Conservation (phyloP, 495 filamentous ascomycete species). For the Lentithecium fluviatile region DNA sequence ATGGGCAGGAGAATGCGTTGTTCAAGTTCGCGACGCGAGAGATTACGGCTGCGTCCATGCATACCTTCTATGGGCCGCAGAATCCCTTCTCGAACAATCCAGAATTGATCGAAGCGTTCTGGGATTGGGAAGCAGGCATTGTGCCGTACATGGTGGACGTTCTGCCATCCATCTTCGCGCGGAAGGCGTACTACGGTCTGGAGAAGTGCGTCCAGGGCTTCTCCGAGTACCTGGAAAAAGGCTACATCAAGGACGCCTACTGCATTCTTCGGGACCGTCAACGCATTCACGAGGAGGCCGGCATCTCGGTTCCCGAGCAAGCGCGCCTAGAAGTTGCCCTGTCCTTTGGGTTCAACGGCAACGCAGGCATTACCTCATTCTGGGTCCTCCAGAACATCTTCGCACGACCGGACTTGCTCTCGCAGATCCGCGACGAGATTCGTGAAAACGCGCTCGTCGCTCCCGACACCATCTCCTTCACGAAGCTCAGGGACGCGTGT, state of each 20-base stretch:
- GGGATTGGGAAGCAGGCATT: slow-evolving; percentile 35
- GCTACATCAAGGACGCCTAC: slow-evolving; percentile 23
- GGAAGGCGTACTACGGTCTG: slow-evolving; percentile 34
- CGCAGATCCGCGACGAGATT: slow-evolving; percentile 25
- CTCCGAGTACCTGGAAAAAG: slow-evolving; percentile 30
- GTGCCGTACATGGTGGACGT: slow-evolving; percentile 25
- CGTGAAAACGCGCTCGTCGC: neutral
- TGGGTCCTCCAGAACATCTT: slow-evolving; percentile 35
- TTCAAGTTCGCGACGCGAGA: slow-evolving; percentile 14
- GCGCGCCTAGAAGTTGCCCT: slow-evolving; percentile 26
- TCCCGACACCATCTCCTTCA: slow-evolving; percentile 11
- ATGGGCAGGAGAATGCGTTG: slow-evolving; percentile 15
- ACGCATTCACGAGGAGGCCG: slow-evolving; percentile 14
- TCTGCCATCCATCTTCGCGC: slow-evolving; percentile 28
- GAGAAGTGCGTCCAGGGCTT: slow-evolving; percentile 35
- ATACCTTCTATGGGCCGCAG: slow-evolving; percentile 37
- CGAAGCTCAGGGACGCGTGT: slow-evolving; percentile 13
- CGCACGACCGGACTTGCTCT: slow-evolving; percentile 24
- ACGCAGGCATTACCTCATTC: slow-evolving; percentile 28
- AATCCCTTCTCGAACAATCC: slow-evolving; percentile 39
- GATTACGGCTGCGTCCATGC: slow-evolving; percentile 14
- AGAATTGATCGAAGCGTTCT: slow-evolving; percentile 33
- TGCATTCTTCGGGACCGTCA: slow-evolving; percentile 32
- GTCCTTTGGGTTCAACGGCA: slow-evolving; percentile 22
- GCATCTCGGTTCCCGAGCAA: slow-evolving; percentile 20